Base-by-base conservation (phyloP, 129 eudicot species). In the Flaveria bidentis region DNA sequence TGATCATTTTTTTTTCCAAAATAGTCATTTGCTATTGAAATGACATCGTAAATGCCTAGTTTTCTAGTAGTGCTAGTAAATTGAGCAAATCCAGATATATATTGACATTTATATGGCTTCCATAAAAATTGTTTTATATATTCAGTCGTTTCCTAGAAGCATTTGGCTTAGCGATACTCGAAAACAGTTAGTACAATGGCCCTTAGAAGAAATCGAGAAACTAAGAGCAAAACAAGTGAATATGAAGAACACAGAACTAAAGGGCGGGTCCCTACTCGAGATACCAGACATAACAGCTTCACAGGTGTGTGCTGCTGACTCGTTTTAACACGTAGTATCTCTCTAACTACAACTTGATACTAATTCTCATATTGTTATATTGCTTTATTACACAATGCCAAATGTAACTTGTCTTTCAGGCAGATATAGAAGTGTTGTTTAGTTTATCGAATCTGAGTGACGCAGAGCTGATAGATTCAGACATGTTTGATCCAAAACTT, bases 101-200 rank as follows among this genome's bases (percentile, higher is more conserved):
- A 33, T 16, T 5, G 17, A 53, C 13, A 23, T 76, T 53, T 8
- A 36, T 76, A 6, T 10, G 2, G 62, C 61, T n/a, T 71, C 6
- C 42, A 41, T 36, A 36, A 36, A 4, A 44, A 2, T 44, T 52
- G 47, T 53, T 25, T 16, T 11, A 12, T 15, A 10, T 74, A 64
- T 69, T 1, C 80, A 91, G 89, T 77, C 85, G 6, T 80, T 91
- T 76, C 97, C 97, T 0, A 82, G 93, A 23, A 79, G 56, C 45
- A 26, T 91, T 57, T 84, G 89, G 91, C 89, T 88, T 55, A 79
- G 83, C 16, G 72, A 76, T 28, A 68, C 65, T 15, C 81, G 87
- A 26, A 82, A 86, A 44, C 95, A 89, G 50, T 69, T 89, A 80
- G 69, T 89, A 41, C 94, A 89, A 52, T 89, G 94, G 94, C 91